These are phyloP conservation scores for Sambucus nigra DNA, from an alignment of 129 eudicot species.

Conservation along the genomic window DNA sequence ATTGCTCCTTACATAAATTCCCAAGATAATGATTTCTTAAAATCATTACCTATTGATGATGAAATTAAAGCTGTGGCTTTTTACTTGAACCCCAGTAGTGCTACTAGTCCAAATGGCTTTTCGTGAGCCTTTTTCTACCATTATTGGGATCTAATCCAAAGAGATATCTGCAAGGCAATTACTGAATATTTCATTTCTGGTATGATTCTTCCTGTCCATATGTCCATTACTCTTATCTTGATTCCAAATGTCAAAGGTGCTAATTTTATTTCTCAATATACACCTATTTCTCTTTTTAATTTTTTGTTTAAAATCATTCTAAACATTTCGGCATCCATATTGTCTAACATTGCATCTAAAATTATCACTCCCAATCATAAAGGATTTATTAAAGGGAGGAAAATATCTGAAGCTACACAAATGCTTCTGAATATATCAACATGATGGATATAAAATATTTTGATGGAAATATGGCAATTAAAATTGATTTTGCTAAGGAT, in stretches of 20 bases:
- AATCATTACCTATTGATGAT: too few relatives aligned
- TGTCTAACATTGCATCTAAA: not conserved
- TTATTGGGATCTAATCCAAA: not conserved
- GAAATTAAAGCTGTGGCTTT: not conserved
- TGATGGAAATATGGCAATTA: not conserved
- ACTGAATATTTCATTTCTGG: not conserved
- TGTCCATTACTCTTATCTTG: too few relatives aligned
- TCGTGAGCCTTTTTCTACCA: not conserved
- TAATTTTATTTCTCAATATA: not conserved
- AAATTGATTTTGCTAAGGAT: not conserved
- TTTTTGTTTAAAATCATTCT: not conserved
- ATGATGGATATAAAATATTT: too few relatives aligned
- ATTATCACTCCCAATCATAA: not conserved
- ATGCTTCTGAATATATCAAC: not conserved
- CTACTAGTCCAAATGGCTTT: not conserved
- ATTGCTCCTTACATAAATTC: too few relatives aligned
- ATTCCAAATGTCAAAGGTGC: not conserved
- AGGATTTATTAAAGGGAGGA: not conserved
- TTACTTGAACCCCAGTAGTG: not conserved
- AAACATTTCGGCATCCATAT: not conserved
- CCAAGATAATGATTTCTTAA: too few relatives aligned
- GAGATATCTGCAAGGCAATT: not conserved
- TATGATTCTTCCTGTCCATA: not conserved
- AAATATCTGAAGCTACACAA: not conserved
- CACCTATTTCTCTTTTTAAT: not conserved